phyloP scores from a whole-genome alignment of 306 rosid species.

The Pachyrhizus erosus region DNA sequence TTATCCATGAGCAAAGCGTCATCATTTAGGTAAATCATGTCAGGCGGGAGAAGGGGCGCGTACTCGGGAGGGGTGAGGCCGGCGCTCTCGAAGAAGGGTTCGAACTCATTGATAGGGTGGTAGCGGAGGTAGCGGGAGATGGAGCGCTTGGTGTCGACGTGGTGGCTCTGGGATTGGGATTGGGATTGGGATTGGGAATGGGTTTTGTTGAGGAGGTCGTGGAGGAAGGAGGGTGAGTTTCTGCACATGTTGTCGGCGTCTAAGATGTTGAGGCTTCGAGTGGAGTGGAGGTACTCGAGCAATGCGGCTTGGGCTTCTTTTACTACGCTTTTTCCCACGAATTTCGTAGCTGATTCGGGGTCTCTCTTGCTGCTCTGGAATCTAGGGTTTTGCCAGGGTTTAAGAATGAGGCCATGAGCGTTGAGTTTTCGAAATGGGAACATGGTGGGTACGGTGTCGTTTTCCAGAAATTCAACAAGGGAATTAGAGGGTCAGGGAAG shows the following conservation, averaged over 20 bases:
- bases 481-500: not conserved
- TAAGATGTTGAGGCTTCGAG: constrained; percentile 64
- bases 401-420: not conserved
- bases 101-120: constrained; percentile 88
- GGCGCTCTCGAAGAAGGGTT: constrained; percentile 83
- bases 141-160: constrained; percentile 30
- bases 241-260: constrained; percentile 87
- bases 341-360: not conserved
- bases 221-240: constrained; percentile 68
- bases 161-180: not conserved
- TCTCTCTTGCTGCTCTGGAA: constrained; percentile 43
- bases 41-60: constrained; percentile 59
- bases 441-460: constrained; percentile 41
- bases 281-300: constrained; percentile 74
- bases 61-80: constrained; percentile 81
- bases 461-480: no score
- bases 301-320: constrained; percentile 77
- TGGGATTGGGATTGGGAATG: not conserved
- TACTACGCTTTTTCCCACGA: constrained; percentile 10
- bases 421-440: constrained; percentile 47
- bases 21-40: constrained; percentile 67
- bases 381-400: constrained; percentile 56
- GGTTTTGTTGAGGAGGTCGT: constrained; percentile 53
- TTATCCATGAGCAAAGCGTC: constrained; percentile 65
- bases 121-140: constrained; percentile 62